Conservation (phyloP, 225 moss, liverwort and hornwort species). For the Thuidium tamariscinum region DNA sequence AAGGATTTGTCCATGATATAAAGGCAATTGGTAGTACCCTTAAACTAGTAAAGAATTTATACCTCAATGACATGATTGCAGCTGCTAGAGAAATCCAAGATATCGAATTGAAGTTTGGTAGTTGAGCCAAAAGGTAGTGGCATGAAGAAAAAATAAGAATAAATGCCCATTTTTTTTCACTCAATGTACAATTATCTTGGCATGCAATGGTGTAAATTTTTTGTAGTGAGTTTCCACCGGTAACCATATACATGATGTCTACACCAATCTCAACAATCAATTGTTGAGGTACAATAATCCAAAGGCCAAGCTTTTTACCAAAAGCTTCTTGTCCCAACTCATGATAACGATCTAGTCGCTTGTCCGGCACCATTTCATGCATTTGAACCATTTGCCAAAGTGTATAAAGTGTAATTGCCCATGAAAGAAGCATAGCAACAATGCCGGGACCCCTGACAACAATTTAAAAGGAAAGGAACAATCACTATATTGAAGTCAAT, state of each 20-base stretch:
- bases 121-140: not conserved
- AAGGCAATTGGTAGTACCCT: not conserved
- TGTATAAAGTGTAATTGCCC: not conserved
- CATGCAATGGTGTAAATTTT: not conserved
- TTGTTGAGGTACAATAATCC: not conserved
- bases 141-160: not conserved
- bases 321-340: not conserved
- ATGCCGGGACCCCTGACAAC: not conserved
- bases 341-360: not conserved
- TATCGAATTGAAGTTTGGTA: conserved; percentile 4
- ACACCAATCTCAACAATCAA: not conserved
- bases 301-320: not conserved
- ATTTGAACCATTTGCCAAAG: conserved; percentile 4
- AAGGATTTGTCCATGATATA: not conserved
- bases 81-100: not conserved
- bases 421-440: not conserved
- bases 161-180: not conserved
- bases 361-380: not conserved
- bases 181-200: not conserved
- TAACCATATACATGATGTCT: not conserved
- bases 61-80: not conserved
- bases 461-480: not conserved
- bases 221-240: not conserved
- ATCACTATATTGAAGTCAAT: not conserved
- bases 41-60: not conserved